Conservation (phyloP, 805 yeast genomes). For the Saccharomycopsis amapae region DNA sequence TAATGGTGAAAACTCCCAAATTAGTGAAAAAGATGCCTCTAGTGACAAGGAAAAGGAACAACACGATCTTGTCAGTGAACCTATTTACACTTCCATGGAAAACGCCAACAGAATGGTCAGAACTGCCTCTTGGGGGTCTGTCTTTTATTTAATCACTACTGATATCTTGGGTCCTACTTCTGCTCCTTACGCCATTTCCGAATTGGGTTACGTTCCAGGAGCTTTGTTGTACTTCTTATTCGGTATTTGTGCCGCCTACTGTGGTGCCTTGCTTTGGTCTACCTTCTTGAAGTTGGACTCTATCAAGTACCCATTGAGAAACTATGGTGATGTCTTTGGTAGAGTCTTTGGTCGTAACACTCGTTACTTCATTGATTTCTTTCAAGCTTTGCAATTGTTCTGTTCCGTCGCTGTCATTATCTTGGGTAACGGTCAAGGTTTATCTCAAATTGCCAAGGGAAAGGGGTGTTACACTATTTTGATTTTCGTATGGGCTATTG, state of each 20-base stretch:
- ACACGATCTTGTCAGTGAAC: slow-evolving; percentile 1
- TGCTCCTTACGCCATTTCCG: slow-evolving; percentile 40
- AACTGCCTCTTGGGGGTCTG: slow-evolving; percentile 24
- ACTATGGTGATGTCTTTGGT: slow-evolving; percentile 37
- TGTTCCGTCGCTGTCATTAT: slow-evolving; percentile 38
- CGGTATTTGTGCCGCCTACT: slow-evolving; percentile 36
- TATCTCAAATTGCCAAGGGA: slow-evolving; percentile 34
- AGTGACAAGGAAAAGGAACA: background rate
- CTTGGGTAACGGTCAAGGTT: slow-evolving; percentile 36
- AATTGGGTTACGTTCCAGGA: slow-evolving; percentile 41
- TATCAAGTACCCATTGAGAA: slow-evolving; percentile 36
- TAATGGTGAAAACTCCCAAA: background rate
- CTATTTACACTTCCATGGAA: background rate
- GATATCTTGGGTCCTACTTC: slow-evolving; percentile 42
- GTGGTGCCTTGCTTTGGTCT: slow-evolving; percentile 35
- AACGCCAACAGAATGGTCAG: slow-evolving; percentile 9
- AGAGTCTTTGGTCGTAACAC: slow-evolving; percentile 33
- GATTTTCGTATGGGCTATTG: slow-evolving; percentile 36
- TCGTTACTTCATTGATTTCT: slow-evolving; percentile 30
- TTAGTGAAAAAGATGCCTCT: background rate
- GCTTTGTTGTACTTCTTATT: slow-evolving; percentile 34
- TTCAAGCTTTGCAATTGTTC: slow-evolving; percentile 38
- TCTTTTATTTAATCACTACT: slow-evolving; percentile 42
- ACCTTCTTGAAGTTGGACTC: slow-evolving; percentile 35
- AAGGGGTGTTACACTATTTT: slow-evolving; percentile 36